phyloP scores from a whole-genome alignment of 345 rosid species.

The Syzygium grande region DNA sequence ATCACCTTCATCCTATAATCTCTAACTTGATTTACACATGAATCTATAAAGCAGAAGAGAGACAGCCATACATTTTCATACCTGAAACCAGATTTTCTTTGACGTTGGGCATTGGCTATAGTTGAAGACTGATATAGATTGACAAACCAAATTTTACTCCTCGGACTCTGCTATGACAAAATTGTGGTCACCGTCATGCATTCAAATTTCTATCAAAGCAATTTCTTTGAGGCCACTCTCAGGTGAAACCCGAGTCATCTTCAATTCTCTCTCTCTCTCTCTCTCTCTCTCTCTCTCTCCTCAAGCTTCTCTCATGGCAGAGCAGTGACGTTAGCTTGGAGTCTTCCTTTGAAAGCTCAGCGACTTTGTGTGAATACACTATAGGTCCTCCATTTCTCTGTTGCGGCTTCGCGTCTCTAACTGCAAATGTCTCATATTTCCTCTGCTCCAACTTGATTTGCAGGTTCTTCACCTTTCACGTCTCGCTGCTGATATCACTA shows the following conservation, averaged over 20 bases:
- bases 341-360: no score
- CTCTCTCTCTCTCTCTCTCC: no score
- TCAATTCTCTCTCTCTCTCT: no score
- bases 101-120: not conserved
- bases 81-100: not conserved
- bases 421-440: no score
- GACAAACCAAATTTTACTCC: not conserved
- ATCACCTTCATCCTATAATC: not conserved
- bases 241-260: not conserved
- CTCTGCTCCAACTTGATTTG: no score
- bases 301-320: no score
- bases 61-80: not conserved
- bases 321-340: no score
- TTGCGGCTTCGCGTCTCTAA: no score
- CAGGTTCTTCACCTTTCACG: no score
- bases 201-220: not conserved
- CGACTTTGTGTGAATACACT: no score
- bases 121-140: not conserved
- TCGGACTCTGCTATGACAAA: not conserved
- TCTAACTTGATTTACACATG: not conserved
- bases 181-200: not conserved
- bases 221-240: not conserved
- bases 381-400: no score
- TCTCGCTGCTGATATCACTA: no score
- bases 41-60: not conserved